phyloP scores from a whole-genome alignment of 345 rosid genomes.

The Schrenkiella parvula region DNA sequence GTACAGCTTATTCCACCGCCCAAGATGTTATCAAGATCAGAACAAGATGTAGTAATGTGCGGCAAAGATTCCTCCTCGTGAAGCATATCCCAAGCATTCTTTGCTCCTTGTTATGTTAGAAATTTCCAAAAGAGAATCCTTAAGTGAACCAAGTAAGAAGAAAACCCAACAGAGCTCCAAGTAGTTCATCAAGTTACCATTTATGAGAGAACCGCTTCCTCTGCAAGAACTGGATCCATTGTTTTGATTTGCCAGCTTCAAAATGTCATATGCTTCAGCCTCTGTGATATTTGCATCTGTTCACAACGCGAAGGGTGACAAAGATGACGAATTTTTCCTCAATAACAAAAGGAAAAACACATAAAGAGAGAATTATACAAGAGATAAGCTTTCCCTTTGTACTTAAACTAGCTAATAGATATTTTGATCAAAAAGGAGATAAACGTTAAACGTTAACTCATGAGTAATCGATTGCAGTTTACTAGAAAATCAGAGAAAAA shows the following conservation, averaged over 20 bases:
- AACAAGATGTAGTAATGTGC: constrained; percentile 74
- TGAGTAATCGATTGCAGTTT: background rate
- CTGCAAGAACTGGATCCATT: constrained; percentile 9
- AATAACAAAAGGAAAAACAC: background rate
- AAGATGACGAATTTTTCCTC: background rate
- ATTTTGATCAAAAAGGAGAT: background rate
- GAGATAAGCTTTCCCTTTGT: background rate
- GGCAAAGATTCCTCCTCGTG: constrained; percentile 59
- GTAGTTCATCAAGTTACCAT: constrained; percentile 36
- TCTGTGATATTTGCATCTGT: constrained; percentile 54
- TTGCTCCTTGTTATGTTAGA: constrained; percentile 46
- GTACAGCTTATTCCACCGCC: constrained; percentile 90
- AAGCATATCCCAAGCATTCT: constrained; percentile 92
- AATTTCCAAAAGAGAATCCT: background rate
- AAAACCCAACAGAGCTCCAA: background rate
- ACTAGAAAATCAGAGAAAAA: background rate
- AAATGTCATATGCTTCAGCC: constrained; percentile 55
- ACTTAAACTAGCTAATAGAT: background rate
- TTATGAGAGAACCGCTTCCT: constrained; percentile 38
- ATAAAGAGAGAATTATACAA: background rate
- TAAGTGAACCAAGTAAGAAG: constrained; percentile 1
- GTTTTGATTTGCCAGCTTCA: constrained; percentile 39
- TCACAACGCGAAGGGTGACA: background rate
- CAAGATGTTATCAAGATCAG: constrained; percentile 71
- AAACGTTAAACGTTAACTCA: background rate